Percentiles rank a stretch among this genome's conserved stretches.
Evolutionary conservation across 2,329 filamentous ascomycete species (phyloP).

Genomic region (Macrophomina tecta): DNA sequence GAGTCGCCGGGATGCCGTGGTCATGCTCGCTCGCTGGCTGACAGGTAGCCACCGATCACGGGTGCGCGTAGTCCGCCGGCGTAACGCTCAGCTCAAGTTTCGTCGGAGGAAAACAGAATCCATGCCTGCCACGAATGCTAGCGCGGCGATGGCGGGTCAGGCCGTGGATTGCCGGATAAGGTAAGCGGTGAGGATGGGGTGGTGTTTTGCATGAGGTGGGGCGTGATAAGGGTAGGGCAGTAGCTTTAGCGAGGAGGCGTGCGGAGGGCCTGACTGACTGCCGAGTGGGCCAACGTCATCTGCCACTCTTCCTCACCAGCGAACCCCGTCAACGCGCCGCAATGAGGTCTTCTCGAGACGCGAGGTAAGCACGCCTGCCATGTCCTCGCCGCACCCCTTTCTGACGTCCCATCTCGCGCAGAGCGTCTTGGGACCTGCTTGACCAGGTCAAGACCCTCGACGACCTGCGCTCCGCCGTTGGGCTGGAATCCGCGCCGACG

Average conservation of each 20-base stretch:
- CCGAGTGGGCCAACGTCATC: slow-evolving; percentile 27
- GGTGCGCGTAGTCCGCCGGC: too few species aligned
- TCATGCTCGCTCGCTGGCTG: too few species aligned
- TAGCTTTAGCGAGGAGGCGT: background rate
- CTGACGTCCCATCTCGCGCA: slow-evolving; percentile 6
- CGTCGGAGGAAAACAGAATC: background rate
- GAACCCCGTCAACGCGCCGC: slow-evolving; percentile 20
- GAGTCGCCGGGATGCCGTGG: too few species aligned
- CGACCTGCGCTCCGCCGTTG: slow-evolving; percentile 24
- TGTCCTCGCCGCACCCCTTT: background rate
- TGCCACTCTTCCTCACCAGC: slow-evolving; percentile 10
- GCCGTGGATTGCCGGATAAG: background rate
- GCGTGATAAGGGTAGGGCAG: background rate
- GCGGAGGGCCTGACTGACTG: background rate
- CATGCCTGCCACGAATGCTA: background rate
- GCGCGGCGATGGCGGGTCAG: background rate
- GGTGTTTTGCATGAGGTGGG: background rate
- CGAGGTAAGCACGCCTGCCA: slow-evolving; percentile 24
- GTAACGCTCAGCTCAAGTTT: too few species aligned
- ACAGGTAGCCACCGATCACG: too few species aligned
- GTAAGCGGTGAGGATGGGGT: background rate
- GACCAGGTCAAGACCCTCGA: slow-evolving; percentile 23
- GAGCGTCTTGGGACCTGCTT: slow-evolving; percentile 26
- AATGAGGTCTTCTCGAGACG: slow-evolving; percentile 29
- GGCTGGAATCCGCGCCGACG: slow-evolving; percentile 9